Evolutionary conservation across 176 grass and related monocot genomes (phyloP).

Genomic region (Eleusine indica): DNA sequence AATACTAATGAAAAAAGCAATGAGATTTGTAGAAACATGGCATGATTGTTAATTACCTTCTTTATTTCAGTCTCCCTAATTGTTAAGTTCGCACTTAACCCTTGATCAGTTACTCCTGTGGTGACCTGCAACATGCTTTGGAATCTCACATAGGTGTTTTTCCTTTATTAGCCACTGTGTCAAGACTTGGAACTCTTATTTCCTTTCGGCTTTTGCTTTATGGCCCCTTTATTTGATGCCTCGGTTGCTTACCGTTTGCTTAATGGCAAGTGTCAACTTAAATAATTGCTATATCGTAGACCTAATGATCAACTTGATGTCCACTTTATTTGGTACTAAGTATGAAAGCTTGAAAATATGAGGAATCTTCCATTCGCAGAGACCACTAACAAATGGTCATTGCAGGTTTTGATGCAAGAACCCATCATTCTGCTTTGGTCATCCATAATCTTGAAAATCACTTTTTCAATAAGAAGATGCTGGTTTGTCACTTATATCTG

Average conservation of each 20-base stretch:
- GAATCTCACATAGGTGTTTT: slow-evolving; percentile 40
- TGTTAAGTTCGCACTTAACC: not conserved
- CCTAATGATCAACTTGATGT: slow-evolving; percentile 66
- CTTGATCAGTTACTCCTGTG: not conserved
- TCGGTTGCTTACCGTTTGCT: slow-evolving; percentile 45
- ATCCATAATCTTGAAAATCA: slow-evolving; percentile 49
- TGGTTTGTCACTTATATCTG: slow-evolving; percentile 32
- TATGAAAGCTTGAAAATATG: slow-evolving; percentile 57
- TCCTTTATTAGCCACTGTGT: slow-evolving; percentile 35
- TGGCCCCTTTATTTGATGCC: slow-evolving; percentile 51
- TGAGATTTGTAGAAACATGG: not conserved
- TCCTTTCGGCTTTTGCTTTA: slow-evolving; percentile 36
- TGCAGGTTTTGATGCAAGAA: slow-evolving; percentile 67
- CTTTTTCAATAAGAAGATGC: slow-evolving; percentile 36
- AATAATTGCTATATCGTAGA: slow-evolving; percentile 57
- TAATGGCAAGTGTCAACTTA: slow-evolving; percentile 56
- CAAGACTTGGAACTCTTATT: slow-evolving; percentile 47
- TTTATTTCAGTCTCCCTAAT: slow-evolving; percentile 17
- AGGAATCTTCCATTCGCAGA: slow-evolving; percentile 65
- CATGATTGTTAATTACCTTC: slow-evolving; percentile 6
- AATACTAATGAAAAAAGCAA: slow-evolving; percentile 11
- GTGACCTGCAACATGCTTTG: slow-evolving; percentile 29
- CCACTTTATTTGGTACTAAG: slow-evolving; percentile 47
- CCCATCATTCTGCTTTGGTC: slow-evolving; percentile 53
- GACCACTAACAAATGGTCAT: slow-evolving; percentile 51